phyloP scores from a whole-genome alignment of 345 rosid species.

The Eucalyptus grandis region DNA sequence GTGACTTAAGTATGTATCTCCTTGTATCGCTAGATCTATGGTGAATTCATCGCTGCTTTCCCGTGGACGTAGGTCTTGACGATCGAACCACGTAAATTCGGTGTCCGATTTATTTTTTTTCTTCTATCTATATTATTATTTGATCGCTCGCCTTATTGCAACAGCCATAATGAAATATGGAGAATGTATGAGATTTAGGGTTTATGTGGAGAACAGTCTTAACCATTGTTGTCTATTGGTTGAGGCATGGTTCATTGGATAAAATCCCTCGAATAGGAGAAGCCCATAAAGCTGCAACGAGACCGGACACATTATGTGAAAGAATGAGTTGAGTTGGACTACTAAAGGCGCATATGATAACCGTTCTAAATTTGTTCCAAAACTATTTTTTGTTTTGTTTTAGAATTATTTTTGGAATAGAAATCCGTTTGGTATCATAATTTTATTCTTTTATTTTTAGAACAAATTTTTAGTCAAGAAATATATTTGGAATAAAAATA shows the following conservation, averaged over 20 bases:
- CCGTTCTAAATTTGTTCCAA: too few species aligned
- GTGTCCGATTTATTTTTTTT: too few species aligned
- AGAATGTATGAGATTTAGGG: not conserved
- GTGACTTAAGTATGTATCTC: too few species aligned
- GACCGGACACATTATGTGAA: not conserved
- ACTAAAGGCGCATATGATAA: not conserved
- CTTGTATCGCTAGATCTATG: too few species aligned
- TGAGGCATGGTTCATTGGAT: not conserved
- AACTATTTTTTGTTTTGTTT: too few species aligned
- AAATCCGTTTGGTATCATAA: not conserved
- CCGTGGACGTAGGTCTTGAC: accelerated
- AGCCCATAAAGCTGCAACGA: not conserved
- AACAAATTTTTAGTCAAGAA: too few species aligned
- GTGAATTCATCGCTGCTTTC: too few species aligned
- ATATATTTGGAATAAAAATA: too few species aligned
- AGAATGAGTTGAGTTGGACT: not conserved
- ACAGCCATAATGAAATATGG: not conserved
- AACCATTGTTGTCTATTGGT: not conserved
- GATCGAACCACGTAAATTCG: too few species aligned
- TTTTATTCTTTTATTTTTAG: too few species aligned
- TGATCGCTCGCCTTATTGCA: accelerated
- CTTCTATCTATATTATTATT: too few species aligned
- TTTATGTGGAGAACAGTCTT: not conserved
- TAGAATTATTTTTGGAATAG: too few species aligned
- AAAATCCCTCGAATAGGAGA: not conserved